Evolutionary conservation across 2,329 filamentous ascomycete species (phyloP).

Genomic region (Hypoxylon sp.): DNA sequence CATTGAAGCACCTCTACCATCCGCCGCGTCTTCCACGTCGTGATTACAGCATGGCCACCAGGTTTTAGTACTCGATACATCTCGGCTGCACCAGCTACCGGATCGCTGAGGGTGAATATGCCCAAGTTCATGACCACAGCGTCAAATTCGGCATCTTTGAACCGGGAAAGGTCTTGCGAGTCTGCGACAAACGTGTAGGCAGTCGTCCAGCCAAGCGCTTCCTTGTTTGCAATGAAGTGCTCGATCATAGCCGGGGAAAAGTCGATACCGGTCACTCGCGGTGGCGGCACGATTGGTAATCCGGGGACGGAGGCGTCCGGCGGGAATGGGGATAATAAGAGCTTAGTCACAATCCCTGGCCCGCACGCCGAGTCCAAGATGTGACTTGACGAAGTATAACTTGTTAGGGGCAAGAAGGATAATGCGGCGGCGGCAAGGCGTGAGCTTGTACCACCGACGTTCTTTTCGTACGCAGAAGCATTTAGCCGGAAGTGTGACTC

Average conservation of each 20-base stretch:
- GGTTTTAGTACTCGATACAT: constrained; percentile 48
- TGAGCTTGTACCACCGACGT: constrained; percentile 41
- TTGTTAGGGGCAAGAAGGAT: constrained; percentile 44
- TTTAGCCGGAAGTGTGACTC: constrained; percentile 27
- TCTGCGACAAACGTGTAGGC: constrained; percentile 42
- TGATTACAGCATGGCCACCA: constrained; percentile 43
- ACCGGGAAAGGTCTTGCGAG: constrained; percentile 44
- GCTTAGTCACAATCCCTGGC: constrained; percentile 47
- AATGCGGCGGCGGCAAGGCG: constrained; percentile 46
- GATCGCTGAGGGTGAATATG: constrained; percentile 44
- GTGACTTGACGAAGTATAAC: constrained; percentile 43
- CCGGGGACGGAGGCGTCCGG: constrained; percentile 39
- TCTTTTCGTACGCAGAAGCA: constrained; percentile 43
- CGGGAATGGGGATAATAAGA: constrained; percentile 46
- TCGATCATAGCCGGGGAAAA: constrained; percentile 44
- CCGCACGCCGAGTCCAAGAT: constrained; percentile 50
- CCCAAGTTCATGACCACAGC: constrained; percentile 48
- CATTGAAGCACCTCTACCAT: constrained; percentile 33
- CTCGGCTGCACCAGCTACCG: constrained; percentile 42
- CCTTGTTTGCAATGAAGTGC: constrained; percentile 41
- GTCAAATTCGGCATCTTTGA: constrained; percentile 45
- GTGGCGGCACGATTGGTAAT: constrained; percentile 41
- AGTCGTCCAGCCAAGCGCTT: constrained; percentile 40
- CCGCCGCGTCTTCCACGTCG: constrained; percentile 48
- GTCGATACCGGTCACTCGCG: constrained; percentile 47